Evolutionary conservation across 768 basidiomycete species (phyloP).

Genomic region (Termitomyces sp.): DNA sequence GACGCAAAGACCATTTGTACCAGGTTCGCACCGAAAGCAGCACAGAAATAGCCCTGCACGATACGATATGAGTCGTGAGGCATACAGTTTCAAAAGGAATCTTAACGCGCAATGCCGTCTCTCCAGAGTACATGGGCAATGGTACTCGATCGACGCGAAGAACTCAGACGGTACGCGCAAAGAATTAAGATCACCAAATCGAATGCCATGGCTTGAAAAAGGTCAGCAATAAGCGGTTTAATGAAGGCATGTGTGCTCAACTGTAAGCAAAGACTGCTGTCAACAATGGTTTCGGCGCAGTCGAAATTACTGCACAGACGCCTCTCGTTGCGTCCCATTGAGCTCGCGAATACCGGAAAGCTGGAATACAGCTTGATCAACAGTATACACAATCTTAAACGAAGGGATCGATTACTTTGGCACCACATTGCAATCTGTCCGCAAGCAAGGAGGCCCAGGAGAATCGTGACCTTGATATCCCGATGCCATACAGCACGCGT

Average conservation of each 20-base stretch:
- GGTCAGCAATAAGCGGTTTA: neutral
- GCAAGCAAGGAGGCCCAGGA: slow-evolving; percentile 18
- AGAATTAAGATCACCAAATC: slow-evolving; percentile 25
- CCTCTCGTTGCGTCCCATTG: slow-evolving; percentile 21
- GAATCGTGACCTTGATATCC: slow-evolving; percentile 16
- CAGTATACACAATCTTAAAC: neutral
- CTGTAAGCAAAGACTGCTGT: slow-evolving; percentile 27
- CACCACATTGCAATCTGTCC: slow-evolving; percentile 26
- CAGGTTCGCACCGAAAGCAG: slow-evolving; percentile 27
- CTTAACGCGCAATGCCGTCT: slow-evolving; percentile 24
- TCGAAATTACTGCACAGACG: slow-evolving; percentile 26
- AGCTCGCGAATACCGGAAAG: slow-evolving; percentile 26
- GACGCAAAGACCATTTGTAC: slow-evolving; percentile 26
- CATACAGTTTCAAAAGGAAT: neutral
- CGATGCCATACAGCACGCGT: slow-evolving; percentile 29
- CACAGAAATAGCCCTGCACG: slow-evolving; percentile 24
- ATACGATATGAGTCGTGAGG: neutral
- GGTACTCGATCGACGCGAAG: slow-evolving; percentile 19
- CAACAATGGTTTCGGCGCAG: slow-evolving; percentile 23
- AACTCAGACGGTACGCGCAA: slow-evolving; percentile 19
- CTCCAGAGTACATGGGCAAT: slow-evolving; percentile 23
- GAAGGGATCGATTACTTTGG: slow-evolving; percentile 19
- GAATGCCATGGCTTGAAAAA: slow-evolving; percentile 25
- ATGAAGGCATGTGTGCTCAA: slow-evolving; percentile 8
- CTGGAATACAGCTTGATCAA: slow-evolving; percentile 10